Evolutionary conservation across 352 stramenopile species (phyloP).

Genomic region (Pythium rishiriense): DNA sequence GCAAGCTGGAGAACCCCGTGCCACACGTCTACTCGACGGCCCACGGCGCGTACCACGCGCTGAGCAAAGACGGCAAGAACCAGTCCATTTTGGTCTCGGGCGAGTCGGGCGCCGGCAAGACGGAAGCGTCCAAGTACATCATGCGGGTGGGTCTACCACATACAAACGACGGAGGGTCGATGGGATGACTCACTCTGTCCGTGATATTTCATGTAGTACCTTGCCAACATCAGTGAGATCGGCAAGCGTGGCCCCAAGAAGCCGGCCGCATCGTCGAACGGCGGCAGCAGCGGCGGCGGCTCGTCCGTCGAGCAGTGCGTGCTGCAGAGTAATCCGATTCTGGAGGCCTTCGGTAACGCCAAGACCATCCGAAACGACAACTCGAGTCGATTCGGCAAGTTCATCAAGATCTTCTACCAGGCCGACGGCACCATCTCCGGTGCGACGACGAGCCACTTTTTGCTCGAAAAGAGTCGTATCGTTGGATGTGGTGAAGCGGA

Average conservation of each 20-base stretch:
- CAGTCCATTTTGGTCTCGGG: slow-evolving; percentile 88
- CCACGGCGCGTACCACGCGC: slow-evolving; percentile 79
- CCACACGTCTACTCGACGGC: slow-evolving; percentile 87
- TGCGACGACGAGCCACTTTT: slow-evolving; percentile 95
- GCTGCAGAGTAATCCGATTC: slow-evolving; percentile 90
- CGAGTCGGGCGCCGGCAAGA: slow-evolving; percentile 88
- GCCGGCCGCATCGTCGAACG: slow-evolving; percentile 52
- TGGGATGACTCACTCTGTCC: neutral
- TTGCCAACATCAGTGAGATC: slow-evolving; percentile 90
- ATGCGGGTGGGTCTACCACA: slow-evolving; percentile 73
- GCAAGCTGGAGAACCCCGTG: slow-evolving; percentile 83
- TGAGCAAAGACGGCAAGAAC: slow-evolving; percentile 77
- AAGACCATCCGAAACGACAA: slow-evolving; percentile 97
- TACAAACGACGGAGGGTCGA: neutral
- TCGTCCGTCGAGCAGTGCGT: slow-evolving; percentile 90
- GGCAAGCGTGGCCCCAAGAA: slow-evolving; percentile 74
- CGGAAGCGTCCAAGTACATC: slow-evolving; percentile 91
- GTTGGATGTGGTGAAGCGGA: slow-evolving; percentile 92
- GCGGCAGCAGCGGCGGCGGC: slow-evolving; percentile 23
- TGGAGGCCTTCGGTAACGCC: slow-evolving; percentile 92
- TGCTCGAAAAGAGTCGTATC: slow-evolving; percentile 98
- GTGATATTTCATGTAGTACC: slow-evolving; percentile 53
- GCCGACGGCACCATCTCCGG: slow-evolving; percentile 88
- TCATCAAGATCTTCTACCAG: slow-evolving; percentile 96
- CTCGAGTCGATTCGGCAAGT: slow-evolving; percentile 96